Evolutionary conservation across 1,284 basidiomycete species (phyloP), one percentile per base, ranked within the genome.

Genomic region (Irpex sp.): DNA sequence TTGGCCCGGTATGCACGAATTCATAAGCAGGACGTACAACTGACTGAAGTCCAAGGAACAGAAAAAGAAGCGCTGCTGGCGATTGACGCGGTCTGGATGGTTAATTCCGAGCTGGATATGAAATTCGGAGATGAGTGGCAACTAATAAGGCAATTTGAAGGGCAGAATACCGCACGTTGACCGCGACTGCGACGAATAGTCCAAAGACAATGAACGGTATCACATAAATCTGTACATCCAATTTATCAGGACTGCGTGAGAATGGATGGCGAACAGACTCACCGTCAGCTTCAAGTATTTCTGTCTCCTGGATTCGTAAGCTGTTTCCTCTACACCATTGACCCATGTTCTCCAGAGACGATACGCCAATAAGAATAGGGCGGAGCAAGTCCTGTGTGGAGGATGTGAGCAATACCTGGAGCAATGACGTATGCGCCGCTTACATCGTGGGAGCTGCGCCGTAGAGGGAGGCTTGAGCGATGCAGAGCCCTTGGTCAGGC

Each of bases 401-500:
- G 9, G 26, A 19, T 54, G 31, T 9, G 13, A 9, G 31, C 15
- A 21, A 44, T 26, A 37, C 40, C 7, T 15, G 62, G 37, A 19
- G n/a, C 1, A 15, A 17, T 47, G 15, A 57, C 13, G 37, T 37
- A 65, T 38, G 17, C 15, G 17, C 40, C 6, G 69, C 77, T 64
- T 63, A 82, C 82, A 83, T 82, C 0, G 81, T 80, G 13, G 75
- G 76, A 3, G 79, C 76, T 5, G 81, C 79, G 60, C 75, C 75
- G 5, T 82, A 68, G 5, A 82, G 66, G 0, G 80, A 76, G 1
- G 80, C 75, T 69, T 84, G 83, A 4, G 77, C 75, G 38, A 79
- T 73, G 67, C 82, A 84, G 1, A 84, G 62, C 2, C 66, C 66
- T 56, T 73, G 72, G 40, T 68, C 68, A 1, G 82, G 81, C 62